phyloP scores from a whole-genome alignment of 2,329 filamentous ascomycete genomes.

The Cladosporium sphaerospermum region DNA sequence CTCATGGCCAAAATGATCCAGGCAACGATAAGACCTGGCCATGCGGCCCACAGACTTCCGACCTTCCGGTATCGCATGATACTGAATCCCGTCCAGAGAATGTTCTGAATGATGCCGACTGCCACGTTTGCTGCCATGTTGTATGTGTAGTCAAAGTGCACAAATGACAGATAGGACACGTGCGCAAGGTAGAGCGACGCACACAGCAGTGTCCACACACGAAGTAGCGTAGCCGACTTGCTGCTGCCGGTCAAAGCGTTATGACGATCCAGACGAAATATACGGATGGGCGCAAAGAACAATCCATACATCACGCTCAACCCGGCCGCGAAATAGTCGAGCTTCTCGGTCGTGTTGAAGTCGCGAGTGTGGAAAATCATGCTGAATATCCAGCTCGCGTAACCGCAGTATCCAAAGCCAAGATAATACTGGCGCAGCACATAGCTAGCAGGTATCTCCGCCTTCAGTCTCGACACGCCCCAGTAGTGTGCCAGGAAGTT shows the following conservation, averaged over 20 bases:
- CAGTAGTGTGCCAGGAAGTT: conserved; percentile 82
- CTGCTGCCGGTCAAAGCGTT: conserved; percentile 25
- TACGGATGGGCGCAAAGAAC: conserved; percentile 74
- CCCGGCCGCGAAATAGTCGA: conserved; percentile 94
- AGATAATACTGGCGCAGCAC: conserved; percentile 75
- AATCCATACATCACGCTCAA: conserved; percentile 85
- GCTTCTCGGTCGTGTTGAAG: conserved; percentile 76
- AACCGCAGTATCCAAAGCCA: conserved; percentile 70
- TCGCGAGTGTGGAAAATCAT: conserved; percentile 91
- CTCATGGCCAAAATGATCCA: conserved; percentile 95
- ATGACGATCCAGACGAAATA: conserved; percentile 70
- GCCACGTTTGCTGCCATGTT: conserved; percentile 95
- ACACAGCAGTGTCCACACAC: conserved; percentile 72
- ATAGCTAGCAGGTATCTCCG: conserved; percentile 66
- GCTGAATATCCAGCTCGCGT: conserved; percentile 80
- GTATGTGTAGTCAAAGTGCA: conserved; percentile 92
- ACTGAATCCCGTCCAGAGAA: conserved; percentile 82
- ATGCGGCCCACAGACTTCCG: conserved; percentile 71
- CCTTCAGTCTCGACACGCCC: conserved; percentile 66
- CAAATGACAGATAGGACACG: conserved; percentile 75
- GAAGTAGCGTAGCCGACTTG: conserved; percentile 45
- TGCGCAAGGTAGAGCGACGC: conserved; percentile 65
- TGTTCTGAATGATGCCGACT: conserved; percentile 71
- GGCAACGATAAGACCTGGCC: conserved; percentile 84
- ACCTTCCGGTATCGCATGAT: conserved; percentile 65